Base-by-base conservation (phyloP, 192 early-diverging fungal species). In the Entomortierella lignicola region DNA sequence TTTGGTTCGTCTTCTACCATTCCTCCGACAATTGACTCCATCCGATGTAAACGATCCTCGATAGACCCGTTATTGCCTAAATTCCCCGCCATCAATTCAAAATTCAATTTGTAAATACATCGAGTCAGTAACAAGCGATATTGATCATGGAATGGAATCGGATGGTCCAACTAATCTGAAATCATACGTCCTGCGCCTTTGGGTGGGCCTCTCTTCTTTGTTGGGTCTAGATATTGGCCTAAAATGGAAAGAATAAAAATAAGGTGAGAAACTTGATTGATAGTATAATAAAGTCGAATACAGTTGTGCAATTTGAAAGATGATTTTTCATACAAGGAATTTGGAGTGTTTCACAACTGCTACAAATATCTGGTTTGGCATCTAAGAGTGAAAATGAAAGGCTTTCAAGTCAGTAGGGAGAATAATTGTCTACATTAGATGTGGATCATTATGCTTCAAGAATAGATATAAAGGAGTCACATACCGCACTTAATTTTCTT, bases 41-140 rank as follows among this genome's bases (percentile, higher is more conserved):
- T 83, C 51, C 84, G 86, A 70, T 89, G 88, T 42, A 95, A 80
- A 58, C 92, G 82, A 68, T 84, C 87, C 64, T 95, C 94, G 23
- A 95, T 91, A 23, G 87, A 88, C 60, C 91, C 90, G 25, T 91
- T 93, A 69, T 95, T 92, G 32, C 59, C 47, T 63, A 34, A 6
- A 32, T 60, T 11, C 37, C n/a, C 52, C 25, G 23, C 23, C 7
- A 27, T 27, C 6, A 54, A 20, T 47, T 20, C 20, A 42, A 42
- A 42, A 10, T 10, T 42, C 15, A 47, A 3, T 20, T 47, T 2
- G 20, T 20, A 20, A 39, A 37, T 30, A 26, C 25, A 10, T 10
- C 11, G 26, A 21, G 12, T 50, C 7, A 54, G 25, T 54, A 54
- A 17, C 4, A 54, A 29, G 25, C n/a, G 27, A 10, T 54, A 27